Percentiles rank a stretch among this genome's conserved stretches.
These are phyloP conservation scores for Globisporangium camurandrum DNA, from an alignment of 352 stramenopile genomes.

Conservation along the genomic window DNA sequence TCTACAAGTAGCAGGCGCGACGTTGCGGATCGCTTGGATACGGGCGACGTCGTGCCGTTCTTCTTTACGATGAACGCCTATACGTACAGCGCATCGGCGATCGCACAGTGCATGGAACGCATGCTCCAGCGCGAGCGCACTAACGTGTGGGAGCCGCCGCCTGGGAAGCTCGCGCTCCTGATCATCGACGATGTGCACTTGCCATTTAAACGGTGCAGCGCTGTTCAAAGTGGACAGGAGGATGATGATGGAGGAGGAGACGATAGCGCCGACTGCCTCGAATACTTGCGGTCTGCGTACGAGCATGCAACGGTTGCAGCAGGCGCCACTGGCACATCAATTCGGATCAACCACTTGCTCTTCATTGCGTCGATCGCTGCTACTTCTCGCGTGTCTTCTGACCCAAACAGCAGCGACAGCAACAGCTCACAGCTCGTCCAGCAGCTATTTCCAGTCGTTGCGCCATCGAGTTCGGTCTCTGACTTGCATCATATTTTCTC, in stretches of 20 bases:
- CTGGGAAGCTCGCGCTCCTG: conserved; percentile 40
- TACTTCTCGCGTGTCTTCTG: neutral
- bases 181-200: conserved; percentile 54
- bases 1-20: conserved; percentile 11
- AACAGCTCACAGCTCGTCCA: conserved; percentile 8
- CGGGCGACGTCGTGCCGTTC: conserved; percentile 34
- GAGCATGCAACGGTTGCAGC: conserved; percentile 23
- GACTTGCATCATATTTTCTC: conserved; percentile 33
- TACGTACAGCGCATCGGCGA: conserved; percentile 11
- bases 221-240: too few relatives aligned
- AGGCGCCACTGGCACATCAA: conserved; percentile 10
- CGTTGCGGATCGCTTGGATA: conserved; percentile 25
- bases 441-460: conserved; percentile 28
- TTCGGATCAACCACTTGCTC: conserved; percentile 27
- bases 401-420: neutral
- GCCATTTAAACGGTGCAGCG: conserved; percentile 9
- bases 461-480: conserved; percentile 12
- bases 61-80: conserved; percentile 30
- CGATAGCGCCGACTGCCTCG: conserved; percentile 17
- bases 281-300: conserved; percentile 26
- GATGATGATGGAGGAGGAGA: too few relatives aligned
- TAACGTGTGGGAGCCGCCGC: conserved; percentile 37
- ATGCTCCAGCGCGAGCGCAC: conserved; percentile 52
- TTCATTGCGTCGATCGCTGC: conserved; percentile 22
- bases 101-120: conserved; percentile 34